Percentiles rank a stretch among this genome's conserved stretches.
phyloP scores from a whole-genome alignment of 169 alveolate species.

The Miamiensis avidus region DNA sequence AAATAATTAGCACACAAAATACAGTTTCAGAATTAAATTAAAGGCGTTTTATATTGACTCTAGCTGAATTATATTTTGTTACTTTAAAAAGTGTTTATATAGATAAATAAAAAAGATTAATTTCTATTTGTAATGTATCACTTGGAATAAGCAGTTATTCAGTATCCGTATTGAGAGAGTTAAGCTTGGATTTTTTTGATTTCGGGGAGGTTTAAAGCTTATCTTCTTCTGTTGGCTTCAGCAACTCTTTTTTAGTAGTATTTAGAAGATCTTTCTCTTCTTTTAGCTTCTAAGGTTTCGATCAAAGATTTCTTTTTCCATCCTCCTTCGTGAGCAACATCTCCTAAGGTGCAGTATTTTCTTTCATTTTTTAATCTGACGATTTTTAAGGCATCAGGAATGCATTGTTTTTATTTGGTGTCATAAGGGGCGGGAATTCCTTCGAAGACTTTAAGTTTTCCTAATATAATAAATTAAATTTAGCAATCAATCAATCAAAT shows the following conservation, averaged over 20 bases:
- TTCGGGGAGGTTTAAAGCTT: slow-evolving; percentile 7
- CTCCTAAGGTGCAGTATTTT: slow-evolving; percentile 90
- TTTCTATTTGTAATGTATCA: too few species aligned
- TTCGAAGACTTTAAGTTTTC: slow-evolving; percentile 92
- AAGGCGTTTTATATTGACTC: too few species aligned
- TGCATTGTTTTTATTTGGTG: slow-evolving; percentile 91
- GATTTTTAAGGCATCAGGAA: slow-evolving; percentile 94
- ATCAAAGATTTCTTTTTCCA: slow-evolving; percentile 91
- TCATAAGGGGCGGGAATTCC: slow-evolving; percentile 96
- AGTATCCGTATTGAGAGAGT: slow-evolving; percentile 22
- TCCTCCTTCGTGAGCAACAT: slow-evolving; percentile 91
- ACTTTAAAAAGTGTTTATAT: too few species aligned
- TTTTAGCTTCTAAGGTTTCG: slow-evolving; percentile 88
- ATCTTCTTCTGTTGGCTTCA: slow-evolving; percentile 1
- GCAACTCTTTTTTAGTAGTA: slow-evolving; percentile 14
- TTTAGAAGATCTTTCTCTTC: slow-evolving; percentile 82
- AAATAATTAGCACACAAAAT: too few species aligned
- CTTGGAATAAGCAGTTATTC: background rate
- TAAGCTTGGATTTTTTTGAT: slow-evolving; percentile 9
- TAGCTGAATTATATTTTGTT: too few species aligned
- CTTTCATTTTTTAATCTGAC: slow-evolving; percentile 85
- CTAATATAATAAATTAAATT: slow-evolving; percentile 33
- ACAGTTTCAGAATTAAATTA: too few species aligned
- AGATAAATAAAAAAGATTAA: too few species aligned
- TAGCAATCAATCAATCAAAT: background rate